Base-by-base conservation (phyloP, 78 protist species). In the Pelomyxa schiedti region DNA sequence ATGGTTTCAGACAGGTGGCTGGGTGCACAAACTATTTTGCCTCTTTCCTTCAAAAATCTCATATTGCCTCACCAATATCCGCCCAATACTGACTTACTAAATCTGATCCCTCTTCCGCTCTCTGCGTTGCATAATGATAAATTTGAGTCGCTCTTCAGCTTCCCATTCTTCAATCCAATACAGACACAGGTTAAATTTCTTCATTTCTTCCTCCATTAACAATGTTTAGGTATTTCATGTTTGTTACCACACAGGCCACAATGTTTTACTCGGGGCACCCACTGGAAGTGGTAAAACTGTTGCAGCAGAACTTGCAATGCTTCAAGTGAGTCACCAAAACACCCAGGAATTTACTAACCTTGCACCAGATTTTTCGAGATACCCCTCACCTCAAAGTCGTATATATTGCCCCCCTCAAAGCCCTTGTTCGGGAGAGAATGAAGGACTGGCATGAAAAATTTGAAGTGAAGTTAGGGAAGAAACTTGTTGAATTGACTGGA, bases 371-470 rank as follows among this genome's bases (percentile, higher is more conserved):
- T 1, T 87, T 77, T 26, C 35, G 79, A 38, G 82, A 80, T 24
- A 82, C 67, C 29, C 80, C 81, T 16, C 37, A 83, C 26, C 86
- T 43, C 63, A 84, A 92, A 87, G 87, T 83, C 2, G 95, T 98
- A n/a, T 98, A 97, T 89, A 93, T 98, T 9, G 99, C 98, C 32
- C 99, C 99, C 8, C 74, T 98, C 68, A 97, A 97, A 76, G 98
- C 99, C 29, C 91, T 98, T 16, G 99, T 95, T 63, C 86, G 94
- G n/a, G 99, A 98, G 90, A 79, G 99, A 26, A 47, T 96, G 86
- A 66, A 71, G 8, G 99, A 95, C 72, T 98, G 99, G 99, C 1
- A 2, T 8, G 75, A n/a, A 16, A 74, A 87, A 26, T 47, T 96
- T 43, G 69, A 3, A 37, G 58, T 72, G 52, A 30, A 22, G 42